phyloP scores from a whole-genome alignment of 1,139 yeast species.

The Taiozyma sp. region DNA sequence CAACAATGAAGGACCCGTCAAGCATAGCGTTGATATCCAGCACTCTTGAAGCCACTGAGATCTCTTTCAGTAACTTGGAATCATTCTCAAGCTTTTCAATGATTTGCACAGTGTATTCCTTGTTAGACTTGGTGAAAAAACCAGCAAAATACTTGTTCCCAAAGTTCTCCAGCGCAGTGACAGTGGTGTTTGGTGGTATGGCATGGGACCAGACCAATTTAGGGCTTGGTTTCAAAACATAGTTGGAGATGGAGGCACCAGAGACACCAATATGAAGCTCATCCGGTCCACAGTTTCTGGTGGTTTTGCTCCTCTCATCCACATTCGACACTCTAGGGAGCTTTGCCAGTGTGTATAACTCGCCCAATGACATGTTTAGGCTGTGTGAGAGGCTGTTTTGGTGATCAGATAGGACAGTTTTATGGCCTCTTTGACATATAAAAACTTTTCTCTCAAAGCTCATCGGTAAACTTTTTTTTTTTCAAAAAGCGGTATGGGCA shows the following conservation, averaged over 20 bases:
- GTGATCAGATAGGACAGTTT: not conserved
- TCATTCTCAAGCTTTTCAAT: constrained; percentile 18
- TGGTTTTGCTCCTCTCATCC: constrained; percentile 12
- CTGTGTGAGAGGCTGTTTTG: not conserved
- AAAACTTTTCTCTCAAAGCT: not conserved
- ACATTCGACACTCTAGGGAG: constrained; percentile 21
- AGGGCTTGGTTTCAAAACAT: constrained; percentile 76
- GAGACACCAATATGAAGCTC: constrained; percentile 59
- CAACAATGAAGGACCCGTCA: constrained; percentile 7
- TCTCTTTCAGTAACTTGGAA: constrained; percentile 16
- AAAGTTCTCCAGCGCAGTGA: constrained; percentile 25
- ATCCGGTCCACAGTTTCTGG: constrained; percentile 18
- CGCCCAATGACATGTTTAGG: constrained; percentile 19
- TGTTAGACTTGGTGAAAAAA: constrained; percentile 32
- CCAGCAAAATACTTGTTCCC: constrained; percentile 25
- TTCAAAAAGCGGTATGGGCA: not conserved
- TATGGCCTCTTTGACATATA: not conserved
- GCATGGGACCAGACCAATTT: constrained; percentile 71
- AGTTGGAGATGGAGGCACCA: constrained; percentile 70
- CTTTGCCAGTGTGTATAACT: constrained; percentile 18
- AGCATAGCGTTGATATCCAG: constrained; percentile 7
- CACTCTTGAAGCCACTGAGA: constrained; percentile 10
- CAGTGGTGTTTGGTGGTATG: constrained; percentile 54
- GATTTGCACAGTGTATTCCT: constrained; percentile 11
- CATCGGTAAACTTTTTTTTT: constrained; percentile 23